Evolutionary conservation across 805 yeast species (phyloP), one percentile per base, ranked within the genome.

Genomic region (Spathaspora boniae): DNA sequence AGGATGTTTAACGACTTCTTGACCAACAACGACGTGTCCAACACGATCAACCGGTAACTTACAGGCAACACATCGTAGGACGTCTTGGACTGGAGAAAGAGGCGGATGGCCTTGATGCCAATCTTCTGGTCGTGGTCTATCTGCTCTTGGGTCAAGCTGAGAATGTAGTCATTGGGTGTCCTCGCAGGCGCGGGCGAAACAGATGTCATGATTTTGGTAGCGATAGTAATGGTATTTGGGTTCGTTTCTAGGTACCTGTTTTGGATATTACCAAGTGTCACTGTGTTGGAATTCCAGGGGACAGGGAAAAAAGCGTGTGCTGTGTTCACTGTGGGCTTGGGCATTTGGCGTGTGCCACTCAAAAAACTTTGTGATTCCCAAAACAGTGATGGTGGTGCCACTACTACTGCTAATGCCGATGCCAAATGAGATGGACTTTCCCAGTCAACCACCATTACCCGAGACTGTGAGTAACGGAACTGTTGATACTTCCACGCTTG

Each of bases 51-150:
- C 48, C 97, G 72, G 58, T 91, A 93, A 15, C 95, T 82, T 23
- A 93, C 98, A 2, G 99, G 98, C 27, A 93, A 70, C 16, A 93
- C 98, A 53, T 93, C 99, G 58, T 93, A 93, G 1, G 97, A 87
- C 0, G 96, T 89, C 56, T 91, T 91, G 32, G 93, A 80, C 52
- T 86, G 83, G 28, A 93, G 66, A 51, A 93, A 93, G 21, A 78
- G 65, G 31, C 97, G 69, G 41, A 93, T 93, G 14, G 95, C 87
- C 46, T 78, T 77, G 40, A 87, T 73, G 0, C 93, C 95, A n/a
- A 74, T 61, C 41, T 68, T 70, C 54, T 87, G 96, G 50, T 82
- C 87, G 38, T 68, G 68, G 38, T 70, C 68, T 26, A 68, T 57
- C 43, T 68, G 72, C 37, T 65, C 70, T 3, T 54, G 53, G 1